phyloP scores from a whole-genome alignment of 1,139 yeast genomes.

The Pneumocystis murina region DNA sequence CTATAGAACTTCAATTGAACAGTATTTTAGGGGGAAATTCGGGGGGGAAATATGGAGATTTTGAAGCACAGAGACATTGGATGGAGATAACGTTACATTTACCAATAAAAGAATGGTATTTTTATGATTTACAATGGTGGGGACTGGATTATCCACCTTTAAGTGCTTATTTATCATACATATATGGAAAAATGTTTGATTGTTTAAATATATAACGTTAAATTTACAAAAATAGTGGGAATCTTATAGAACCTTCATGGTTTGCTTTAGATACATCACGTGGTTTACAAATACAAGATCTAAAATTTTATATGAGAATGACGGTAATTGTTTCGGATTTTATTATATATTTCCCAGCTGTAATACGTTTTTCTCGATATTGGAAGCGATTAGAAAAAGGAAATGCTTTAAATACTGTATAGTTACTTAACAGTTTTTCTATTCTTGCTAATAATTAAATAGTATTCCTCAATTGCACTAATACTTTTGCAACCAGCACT shows the following conservation, averaged over 20 bases:
- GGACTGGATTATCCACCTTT: constrained; percentile 95
- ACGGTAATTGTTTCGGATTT: constrained; percentile 67
- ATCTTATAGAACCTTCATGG: constrained; percentile 51
- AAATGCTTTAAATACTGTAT: not conserved
- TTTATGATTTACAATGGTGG: constrained; percentile 82
- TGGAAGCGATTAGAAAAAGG: constrained; percentile 4
- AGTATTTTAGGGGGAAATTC: constrained; percentile 20
- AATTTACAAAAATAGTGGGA: constrained; percentile 28
- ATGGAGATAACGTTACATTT: constrained; percentile 72
- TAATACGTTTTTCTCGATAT: constrained; percentile 39
- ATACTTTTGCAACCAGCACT: constrained; percentile 42
- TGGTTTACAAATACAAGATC: constrained; percentile 50
- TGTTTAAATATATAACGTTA: not conserved
- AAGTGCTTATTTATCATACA: constrained; percentile 83
- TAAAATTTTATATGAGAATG: constrained; percentile 72
- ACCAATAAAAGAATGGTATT: constrained; percentile 72
- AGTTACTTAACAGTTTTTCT: not conserved
- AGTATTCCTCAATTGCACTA: constrained; percentile 15
- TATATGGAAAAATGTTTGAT: constrained; percentile 44
- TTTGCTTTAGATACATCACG: constrained; percentile 57
- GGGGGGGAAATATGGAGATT: constrained; percentile 83
- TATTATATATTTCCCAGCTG: constrained; percentile 63
- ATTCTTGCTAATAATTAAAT: not conserved
- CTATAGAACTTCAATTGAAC: not conserved
- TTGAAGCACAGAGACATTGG: constrained; percentile 98